phyloP scores from a whole-genome alignment of 345 rosid species.

The Rhodamnia argentea region DNA sequence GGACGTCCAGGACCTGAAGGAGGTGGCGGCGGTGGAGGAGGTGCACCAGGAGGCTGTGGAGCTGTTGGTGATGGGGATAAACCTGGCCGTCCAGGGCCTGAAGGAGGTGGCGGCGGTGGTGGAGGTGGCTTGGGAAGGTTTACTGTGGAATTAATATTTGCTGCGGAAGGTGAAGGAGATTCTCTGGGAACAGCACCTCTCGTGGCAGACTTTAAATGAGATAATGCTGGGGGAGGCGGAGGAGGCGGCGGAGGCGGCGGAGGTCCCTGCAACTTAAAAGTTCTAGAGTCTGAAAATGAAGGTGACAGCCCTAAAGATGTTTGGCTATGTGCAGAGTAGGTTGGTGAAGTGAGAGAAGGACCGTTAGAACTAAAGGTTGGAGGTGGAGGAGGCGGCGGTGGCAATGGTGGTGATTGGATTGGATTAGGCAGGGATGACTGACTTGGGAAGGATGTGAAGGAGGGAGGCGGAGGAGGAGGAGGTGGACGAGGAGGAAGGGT shows the following conservation, averaged over 20 bases:
- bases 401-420: slow-evolving; percentile 12
- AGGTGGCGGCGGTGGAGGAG: slow-evolving; percentile 43
- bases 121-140: neutral
- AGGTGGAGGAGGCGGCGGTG: slow-evolving; percentile 8
- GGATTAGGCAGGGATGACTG: neutral
- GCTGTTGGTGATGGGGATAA: slow-evolving; percentile 23
- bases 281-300: slow-evolving; percentile 9
- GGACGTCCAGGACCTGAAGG: slow-evolving; percentile 2
- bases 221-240: neutral
- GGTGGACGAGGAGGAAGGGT: neutral
- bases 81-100: neutral
- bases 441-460: slow-evolving; percentile 9
- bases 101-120: neutral
- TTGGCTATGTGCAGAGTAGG: slow-evolving; percentile 13
- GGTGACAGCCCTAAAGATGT: neutral
- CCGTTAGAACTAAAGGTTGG: neutral
- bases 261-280: slow-evolving; percentile 12
- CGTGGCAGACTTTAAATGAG: neutral
- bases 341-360: slow-evolving; percentile 19
- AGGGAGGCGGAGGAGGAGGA: slow-evolving; percentile 11
- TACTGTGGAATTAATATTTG: neutral
- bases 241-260: slow-evolving; percentile 8
- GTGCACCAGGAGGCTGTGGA: slow-evolving; percentile 45
- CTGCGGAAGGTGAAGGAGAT: neutral
- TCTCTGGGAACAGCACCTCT: neutral